Conservation (phyloP, 164 flowering plant genomes). For the Berberis vulgaris region DNA sequence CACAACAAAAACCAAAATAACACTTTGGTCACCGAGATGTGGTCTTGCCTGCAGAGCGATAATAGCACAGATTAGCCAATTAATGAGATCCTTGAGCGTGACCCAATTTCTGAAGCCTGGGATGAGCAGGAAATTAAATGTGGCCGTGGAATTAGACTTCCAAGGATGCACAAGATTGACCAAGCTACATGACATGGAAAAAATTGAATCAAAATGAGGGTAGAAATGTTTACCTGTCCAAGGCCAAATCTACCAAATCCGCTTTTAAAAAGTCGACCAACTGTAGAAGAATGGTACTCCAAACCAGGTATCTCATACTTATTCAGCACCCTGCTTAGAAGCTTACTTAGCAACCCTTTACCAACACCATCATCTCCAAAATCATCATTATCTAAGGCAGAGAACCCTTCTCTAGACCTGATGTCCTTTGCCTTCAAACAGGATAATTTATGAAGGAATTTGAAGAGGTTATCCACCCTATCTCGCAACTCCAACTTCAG, state of each 20-base stretch:
- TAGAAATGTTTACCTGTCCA: conserved; percentile 55
- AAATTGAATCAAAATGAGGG: background rate
- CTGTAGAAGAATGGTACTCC: conserved; percentile 90
- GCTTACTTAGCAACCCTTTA: conserved; percentile 62
- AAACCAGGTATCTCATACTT: conserved; percentile 73
- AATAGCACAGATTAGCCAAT: conserved; percentile 2
- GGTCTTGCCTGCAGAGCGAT: conserved; percentile 69
- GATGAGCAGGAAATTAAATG: background rate
- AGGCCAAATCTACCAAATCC: conserved; percentile 98
- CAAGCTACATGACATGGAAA: background rate
- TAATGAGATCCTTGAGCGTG: background rate
- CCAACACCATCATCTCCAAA: conserved; percentile 36
- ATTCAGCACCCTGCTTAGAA: conserved; percentile 48
- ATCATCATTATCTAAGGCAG: conserved; percentile 31
- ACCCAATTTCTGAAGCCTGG: background rate
- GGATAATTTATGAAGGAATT: conserved; percentile 69
- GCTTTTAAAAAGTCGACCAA: conserved; percentile 88
- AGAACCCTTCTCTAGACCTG: conserved; percentile 31
- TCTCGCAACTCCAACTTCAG: conserved; percentile 85
- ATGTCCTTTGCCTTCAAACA: conserved; percentile 37
- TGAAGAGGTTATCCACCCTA: conserved; percentile 80
- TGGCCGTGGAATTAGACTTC: background rate
- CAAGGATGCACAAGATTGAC: background rate
- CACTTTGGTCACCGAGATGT: conserved; percentile 70
- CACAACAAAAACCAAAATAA: conserved; percentile 70